phyloP scores from a whole-genome alignment of 2,329 filamentous ascomycete genomes.

The Cryphonectria parasitica region DNA sequence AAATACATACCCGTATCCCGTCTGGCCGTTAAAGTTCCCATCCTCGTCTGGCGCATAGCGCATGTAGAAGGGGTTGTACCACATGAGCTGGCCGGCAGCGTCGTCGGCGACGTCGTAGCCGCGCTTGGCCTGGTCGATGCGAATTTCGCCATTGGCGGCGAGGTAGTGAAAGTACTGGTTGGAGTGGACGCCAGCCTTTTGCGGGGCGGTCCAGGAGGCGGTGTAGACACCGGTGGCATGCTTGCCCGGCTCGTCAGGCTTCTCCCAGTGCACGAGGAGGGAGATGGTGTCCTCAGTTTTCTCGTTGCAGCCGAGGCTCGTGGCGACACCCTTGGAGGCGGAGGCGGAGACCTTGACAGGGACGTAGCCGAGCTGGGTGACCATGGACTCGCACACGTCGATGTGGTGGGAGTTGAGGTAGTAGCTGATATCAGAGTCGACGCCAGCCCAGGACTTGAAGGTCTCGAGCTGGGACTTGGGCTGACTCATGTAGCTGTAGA shows the following conservation, averaged over 20 bases:
- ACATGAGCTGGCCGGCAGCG: constrained; percentile 68
- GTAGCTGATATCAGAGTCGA: constrained; percentile 92
- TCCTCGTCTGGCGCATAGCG: constrained; percentile 92
- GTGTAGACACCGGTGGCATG: constrained; percentile 89
- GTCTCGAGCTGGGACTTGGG: constrained; percentile 90
- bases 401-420: constrained; percentile 96
- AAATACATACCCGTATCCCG: constrained; percentile 70
- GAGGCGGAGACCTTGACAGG: constrained; percentile 80
- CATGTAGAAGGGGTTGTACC: constrained; percentile 97
- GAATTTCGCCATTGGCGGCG: constrained; percentile 80
- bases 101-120: constrained; percentile 96
- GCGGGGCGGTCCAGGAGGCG: constrained; percentile 91
- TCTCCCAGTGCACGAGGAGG: constrained; percentile 84
- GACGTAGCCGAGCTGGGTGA: constrained; percentile 69
- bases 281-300: constrained; percentile 94
- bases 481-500: constrained; percentile 96
- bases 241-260: constrained; percentile 69
- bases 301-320: constrained; percentile 74
- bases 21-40: constrained; percentile 90
- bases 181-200: constrained; percentile 91
- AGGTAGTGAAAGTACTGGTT: constrained; percentile 98
- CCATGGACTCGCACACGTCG: constrained; percentile 92
- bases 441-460: constrained; percentile 92
- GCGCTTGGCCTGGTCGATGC: constrained; percentile 89
- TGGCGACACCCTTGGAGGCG: constrained; percentile 78